These are phyloP conservation scores for Rhizopogon vesiculosus DNA, from an alignment of 768 basidiomycete species.

Conservation along the genomic window DNA sequence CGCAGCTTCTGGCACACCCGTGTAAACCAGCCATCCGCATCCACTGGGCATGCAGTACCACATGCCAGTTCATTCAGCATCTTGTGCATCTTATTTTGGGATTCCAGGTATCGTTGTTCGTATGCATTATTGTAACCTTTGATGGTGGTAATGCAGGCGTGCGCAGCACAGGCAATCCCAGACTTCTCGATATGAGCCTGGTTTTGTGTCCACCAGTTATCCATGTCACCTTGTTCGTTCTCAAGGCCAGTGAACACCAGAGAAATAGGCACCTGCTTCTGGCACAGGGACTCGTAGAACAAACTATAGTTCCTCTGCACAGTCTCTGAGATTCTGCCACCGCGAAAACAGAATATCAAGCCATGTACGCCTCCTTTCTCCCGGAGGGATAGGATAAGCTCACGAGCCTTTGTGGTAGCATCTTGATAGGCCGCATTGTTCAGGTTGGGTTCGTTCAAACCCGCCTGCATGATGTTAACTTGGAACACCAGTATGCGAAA, in stretches of 20 bases:
- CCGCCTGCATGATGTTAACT: not conserved
- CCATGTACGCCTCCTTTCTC: conserved; percentile 32
- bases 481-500: not conserved
- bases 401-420: conserved; percentile 25
- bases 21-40: not conserved
- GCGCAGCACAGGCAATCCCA: conserved; percentile 19
- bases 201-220: conserved; percentile 30
- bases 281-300: conserved; percentile 29
- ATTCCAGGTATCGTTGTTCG: conserved; percentile 10
- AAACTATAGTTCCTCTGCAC: conserved; percentile 25
- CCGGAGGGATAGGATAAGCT: conserved; percentile 28
- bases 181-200: conserved; percentile 12
- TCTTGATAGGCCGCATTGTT: conserved; percentile 17
- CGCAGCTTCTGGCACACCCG: not conserved
- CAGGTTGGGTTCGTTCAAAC: conserved; percentile 25
- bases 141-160: conserved; percentile 28
- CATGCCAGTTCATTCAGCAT: conserved; percentile 8
- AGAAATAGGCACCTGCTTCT: conserved; percentile 26
- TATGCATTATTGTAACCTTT: not conserved
- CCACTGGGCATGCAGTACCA: not conserved
- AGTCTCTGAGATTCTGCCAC: conserved; percentile 21
- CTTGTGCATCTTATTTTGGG: conserved; percentile 16
- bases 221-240: conserved; percentile 27
- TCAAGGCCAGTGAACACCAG: conserved; percentile 32
- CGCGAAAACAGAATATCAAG: conserved; percentile 29